Base-by-base conservation (phyloP, 1,139 yeast species). In the Blastobotrys persicus region DNA sequence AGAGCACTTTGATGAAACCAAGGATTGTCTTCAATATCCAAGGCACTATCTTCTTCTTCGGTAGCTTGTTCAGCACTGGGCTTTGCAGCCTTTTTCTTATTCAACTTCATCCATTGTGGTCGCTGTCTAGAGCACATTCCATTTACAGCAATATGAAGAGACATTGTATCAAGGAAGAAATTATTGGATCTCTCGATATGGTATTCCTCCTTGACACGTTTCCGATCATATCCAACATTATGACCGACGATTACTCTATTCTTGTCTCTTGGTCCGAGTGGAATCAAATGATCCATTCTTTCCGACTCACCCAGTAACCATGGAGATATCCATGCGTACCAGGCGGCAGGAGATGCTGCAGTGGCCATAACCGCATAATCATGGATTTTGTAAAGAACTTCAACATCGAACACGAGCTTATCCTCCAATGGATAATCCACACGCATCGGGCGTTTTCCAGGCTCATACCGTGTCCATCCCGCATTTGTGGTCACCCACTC, bases 261-360 rank as follows among this genome's bases (percentile, higher is more conserved):
- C 23, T 55, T 37, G 5, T 34, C 20, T 51, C 19, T 42, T 13
- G 48, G 47, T 57, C 83, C 78, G 64, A 92, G 66, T 0, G 98
- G 97, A 1, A 92, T 81, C 49, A 94, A 69, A 59, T 89, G 95
- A 38, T 79, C 72, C 60, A 73, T 59, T 13, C 57, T 50, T 1
- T 71, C 76, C 41, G 83, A 75, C 55, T 78, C 82, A 1, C 77
- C 79, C 1, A 83, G 73, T 14, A 92, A 67, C 64, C 78, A 81
- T 0, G 98, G 98, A 0, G 96, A 88, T 1, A 88, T 83, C 99
- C 99, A 94, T 0, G 84, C 83, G 64, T 91, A 94, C 96, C 98
- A 89, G 0, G 97, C 96, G 16, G 76, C 71, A 0, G 75, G 64
- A 0, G 96, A 81, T 1, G 78, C 84, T 6, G 97, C 95, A 0